Percentiles rank a stretch among this genome's conserved stretches.
Conservation (phyloP, 148 eudicot genomes). For the Rhododendron kiyosumense region DNA sequence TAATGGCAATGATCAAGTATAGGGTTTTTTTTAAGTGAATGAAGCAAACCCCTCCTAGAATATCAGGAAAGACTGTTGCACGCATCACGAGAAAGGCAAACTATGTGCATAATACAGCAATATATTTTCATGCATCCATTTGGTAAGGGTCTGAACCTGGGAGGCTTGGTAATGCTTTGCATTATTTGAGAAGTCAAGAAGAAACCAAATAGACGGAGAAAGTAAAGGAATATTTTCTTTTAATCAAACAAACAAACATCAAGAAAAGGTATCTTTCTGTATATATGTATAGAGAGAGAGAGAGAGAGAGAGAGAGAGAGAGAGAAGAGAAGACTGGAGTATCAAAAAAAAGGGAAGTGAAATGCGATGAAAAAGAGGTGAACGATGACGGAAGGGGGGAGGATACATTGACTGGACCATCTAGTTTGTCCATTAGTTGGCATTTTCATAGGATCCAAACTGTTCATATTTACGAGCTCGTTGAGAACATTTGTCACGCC, state of each 20-base stretch:
- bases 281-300: neutral
- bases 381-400: conserved; percentile 2
- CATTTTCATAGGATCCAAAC: no score
- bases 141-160: neutral
- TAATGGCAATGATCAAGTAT: conserved; percentile 22
- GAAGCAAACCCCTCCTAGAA: conserved; percentile 25
- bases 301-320: neutral
- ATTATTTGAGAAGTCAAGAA: conserved; percentile 5
- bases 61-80: conserved; percentile 18
- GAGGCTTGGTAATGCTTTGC: neutral
- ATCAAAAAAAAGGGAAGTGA: neutral
- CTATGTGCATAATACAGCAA: neutral
- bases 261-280: neutral
- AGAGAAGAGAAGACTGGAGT: neutral
- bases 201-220: conserved; percentile 31
- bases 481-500: no score
- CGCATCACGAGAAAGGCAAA: conserved; percentile 12
- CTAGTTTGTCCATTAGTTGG: no score
- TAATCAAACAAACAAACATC: neutral
- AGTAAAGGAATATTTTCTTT: conserved; percentile 16
- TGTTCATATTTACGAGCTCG: no score
- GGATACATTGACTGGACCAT: neutral
- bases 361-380: conserved; percentile 9
- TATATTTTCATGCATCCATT: neutral
- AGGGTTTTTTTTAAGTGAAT: neutral